phyloP scores from a whole-genome alignment of 257 asterid genomes.

The Jasminum sambac region DNA sequence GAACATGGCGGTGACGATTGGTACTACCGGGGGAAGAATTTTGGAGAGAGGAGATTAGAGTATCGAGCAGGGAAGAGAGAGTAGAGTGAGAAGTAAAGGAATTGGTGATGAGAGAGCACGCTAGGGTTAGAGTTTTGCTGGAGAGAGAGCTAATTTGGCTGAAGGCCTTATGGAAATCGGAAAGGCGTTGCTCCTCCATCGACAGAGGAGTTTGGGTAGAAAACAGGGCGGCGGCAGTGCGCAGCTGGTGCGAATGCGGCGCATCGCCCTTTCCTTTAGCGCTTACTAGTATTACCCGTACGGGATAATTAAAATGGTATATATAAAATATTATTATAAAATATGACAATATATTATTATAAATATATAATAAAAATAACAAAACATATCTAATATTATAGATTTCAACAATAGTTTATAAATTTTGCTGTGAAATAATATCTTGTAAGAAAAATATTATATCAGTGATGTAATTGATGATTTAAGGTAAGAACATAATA shows the following conservation, averaged over 20 bases:
- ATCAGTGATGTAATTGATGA: no score
- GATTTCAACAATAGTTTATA: no score
- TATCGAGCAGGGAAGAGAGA: slow-evolving; percentile 42
- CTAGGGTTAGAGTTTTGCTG: slow-evolving; percentile 21
- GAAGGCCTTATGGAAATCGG: slow-evolving; percentile 24
- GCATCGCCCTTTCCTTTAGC: no score
- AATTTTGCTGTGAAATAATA: no score
- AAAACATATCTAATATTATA: no score
- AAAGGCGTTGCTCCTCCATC: slow-evolving; percentile 52
- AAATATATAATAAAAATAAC: no score
- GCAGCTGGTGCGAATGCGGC: not conserved
- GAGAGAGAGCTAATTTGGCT: slow-evolving; percentile 21
- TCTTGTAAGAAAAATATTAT: no score
- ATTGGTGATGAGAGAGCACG: slow-evolving; percentile 61
- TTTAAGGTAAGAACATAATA: no score
- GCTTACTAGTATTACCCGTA: no score
- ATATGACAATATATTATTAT: no score
- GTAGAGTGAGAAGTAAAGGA: slow-evolving; percentile 60
- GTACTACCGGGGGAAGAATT: slow-evolving; percentile 24
- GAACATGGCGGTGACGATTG: slow-evolving; percentile 31
- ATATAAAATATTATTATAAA: no score
- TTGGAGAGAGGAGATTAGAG: slow-evolving; percentile 46
- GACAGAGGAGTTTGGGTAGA: not conserved
- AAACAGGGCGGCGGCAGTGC: not conserved
- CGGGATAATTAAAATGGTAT: no score